Percentiles rank a stretch among this genome's conserved stretches.
Evolutionary conservation across 1,139 yeast genomes (phyloP).

Genomic region (Candida tropicalis): DNA sequence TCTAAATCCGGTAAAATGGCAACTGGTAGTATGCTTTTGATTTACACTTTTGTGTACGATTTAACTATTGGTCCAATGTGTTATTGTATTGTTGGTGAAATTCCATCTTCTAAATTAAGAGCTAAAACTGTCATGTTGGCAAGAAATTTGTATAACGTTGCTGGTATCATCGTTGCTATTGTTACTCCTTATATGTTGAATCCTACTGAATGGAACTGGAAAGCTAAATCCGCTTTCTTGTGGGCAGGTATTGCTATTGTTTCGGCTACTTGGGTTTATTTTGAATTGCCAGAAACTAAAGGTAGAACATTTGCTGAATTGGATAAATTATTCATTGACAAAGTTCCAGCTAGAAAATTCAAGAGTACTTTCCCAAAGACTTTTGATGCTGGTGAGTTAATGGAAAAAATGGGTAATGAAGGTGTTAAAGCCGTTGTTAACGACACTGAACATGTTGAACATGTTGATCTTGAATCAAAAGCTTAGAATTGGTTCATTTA

Average conservation of each 20-base stretch:
- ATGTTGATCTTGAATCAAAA: conserved; percentile 12
- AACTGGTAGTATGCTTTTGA: conserved; percentile 49
- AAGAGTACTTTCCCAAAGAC: conserved; percentile 20
- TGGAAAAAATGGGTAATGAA: conserved; percentile 39
- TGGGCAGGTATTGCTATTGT: conserved; percentile 53
- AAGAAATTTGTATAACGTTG: conserved; percentile 48
- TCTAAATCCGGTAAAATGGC: conserved; percentile 36
- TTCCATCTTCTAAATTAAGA: conserved; percentile 58
- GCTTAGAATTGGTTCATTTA: neutral
- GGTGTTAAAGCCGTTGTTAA: conserved; percentile 35
- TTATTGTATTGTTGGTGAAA: conserved; percentile 59
- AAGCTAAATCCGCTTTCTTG: conserved; percentile 61
- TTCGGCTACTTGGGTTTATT: conserved; percentile 47
- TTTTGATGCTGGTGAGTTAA: conserved; percentile 34
- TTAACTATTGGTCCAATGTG: conserved; percentile 62
- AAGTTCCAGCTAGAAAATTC: conserved; percentile 48
- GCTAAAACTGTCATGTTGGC: conserved; percentile 60
- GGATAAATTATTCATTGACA: conserved; percentile 50
- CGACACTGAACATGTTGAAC: conserved; percentile 18
- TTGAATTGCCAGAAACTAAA: conserved; percentile 61
- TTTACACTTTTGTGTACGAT: conserved; percentile 54
- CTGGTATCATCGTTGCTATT: conserved; percentile 46
- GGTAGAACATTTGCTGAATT: conserved; percentile 62
- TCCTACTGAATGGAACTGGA: conserved; percentile 58
- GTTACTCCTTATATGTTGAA: conserved; percentile 62